Base-by-base conservation (phyloP, 345 rosid species). In the Arabidopsis arenosa region DNA sequence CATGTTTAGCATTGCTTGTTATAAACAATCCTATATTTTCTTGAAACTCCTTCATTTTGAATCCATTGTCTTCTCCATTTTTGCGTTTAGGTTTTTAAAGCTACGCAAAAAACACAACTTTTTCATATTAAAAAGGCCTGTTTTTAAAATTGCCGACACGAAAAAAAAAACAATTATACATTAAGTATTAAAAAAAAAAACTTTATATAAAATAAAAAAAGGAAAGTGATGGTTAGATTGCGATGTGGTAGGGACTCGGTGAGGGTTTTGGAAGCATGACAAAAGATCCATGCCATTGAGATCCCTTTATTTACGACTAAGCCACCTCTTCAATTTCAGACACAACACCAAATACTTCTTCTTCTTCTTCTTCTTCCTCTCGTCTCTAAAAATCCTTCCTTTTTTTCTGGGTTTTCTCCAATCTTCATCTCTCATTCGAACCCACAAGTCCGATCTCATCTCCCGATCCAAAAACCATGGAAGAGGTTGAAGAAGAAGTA, bases 401-500 rank as follows among this genome's bases (percentile, higher is more conserved):
- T 49, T 49, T 7, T 48, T 48, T 3, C 10, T 17, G 53, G 53
- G 11, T n/a, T 15, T 48, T 49, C 23, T 63, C 18, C 2, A 51
- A 14, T 43, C 1, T 7, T 7, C 35, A 3, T 74, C 52, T 49
- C 28, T 37, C 21, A 56, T 63, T 41, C 35, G 6, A 39, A 60
- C 60, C n/a, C 23, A 72, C 26, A 36, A 36, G 6, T 33, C 73
- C 74, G 79, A 75, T 75, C 69, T 61, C 56, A 1, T 66, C 71
- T 55, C 35, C 21, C 5, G 66, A 54, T 67, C 67, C 23, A 49
- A n/a, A 60, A 18, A 60, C 48, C 41, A 78, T 78, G 81, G 77
- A 51, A 51, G 55, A 72, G 56, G 62, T 90, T 11, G 97, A 89
- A 75, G 96, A 92, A 45, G 92, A 95, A 80, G 91, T 95, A 18